Conservation (phyloP, 1,284 basidiomycete species). For the Vanrija pseudolonga region DNA sequence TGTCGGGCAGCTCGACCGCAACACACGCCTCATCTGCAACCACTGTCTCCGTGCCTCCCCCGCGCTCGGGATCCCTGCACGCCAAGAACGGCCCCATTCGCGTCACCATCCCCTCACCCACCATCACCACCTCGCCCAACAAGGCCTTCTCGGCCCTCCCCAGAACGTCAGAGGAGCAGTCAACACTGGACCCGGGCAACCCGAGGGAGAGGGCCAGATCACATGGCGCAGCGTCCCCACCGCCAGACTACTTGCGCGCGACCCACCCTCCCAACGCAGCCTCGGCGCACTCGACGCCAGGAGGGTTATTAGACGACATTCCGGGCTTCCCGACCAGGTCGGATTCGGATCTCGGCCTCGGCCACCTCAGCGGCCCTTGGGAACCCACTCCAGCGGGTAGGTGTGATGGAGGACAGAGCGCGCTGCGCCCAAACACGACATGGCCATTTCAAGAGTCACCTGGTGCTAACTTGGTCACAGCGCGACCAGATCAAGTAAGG, state of each 20-base stretch:
- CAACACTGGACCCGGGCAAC: too few relatives aligned
- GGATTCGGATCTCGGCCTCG: slow-evolving; percentile 4
- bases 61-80: slow-evolving; percentile 11
- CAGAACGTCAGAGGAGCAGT: too few relatives aligned
- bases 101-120: slow-evolving; percentile 11
- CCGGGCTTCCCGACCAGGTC: slow-evolving; percentile 23
- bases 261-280: slow-evolving; percentile 4
- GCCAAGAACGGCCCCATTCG: slow-evolving; percentile 8
- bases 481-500: background rate
- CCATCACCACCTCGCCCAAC: background rate
- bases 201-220: background rate
- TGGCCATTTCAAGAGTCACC: too few relatives aligned
- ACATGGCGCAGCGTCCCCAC: slow-evolving; percentile 8
- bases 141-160: too few relatives aligned
- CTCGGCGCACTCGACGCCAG: slow-evolving; percentile 7
- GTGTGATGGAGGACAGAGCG: too few relatives aligned
- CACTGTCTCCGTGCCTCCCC: slow-evolving; percentile 5
- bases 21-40: slow-evolving; percentile 1
- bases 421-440: too few relatives aligned
- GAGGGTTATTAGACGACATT: slow-evolving; percentile 20
- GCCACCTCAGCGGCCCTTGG: slow-evolving; percentile 6
- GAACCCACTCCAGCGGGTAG: background rate
- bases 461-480: too few relatives aligned
- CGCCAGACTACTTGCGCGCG: slow-evolving; percentile 26
- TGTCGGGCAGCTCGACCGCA: slow-evolving; percentile 4